These are phyloP conservation scores for Sordaria brevicollis DNA, from an alignment of 495 filamentous ascomycete genomes.

Conservation along the genomic window DNA sequence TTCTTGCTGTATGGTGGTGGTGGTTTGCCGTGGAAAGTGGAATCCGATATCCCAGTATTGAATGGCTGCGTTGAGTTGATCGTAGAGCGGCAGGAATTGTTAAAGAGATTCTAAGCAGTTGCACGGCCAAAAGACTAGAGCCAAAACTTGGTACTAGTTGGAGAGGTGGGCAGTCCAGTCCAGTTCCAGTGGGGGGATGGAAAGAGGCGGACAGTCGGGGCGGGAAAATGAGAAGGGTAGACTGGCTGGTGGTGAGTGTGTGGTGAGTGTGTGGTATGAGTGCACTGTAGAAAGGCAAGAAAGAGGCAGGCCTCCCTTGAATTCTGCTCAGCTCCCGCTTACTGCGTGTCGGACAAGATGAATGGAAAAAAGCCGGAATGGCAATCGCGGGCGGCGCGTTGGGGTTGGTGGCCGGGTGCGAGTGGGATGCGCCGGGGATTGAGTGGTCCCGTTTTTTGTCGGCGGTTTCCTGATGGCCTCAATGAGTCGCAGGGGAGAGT, in stretches of 20 bases:
- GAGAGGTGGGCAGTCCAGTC: not conserved
- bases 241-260: too few species aligned
- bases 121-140: not conserved
- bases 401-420: slow-evolving; percentile 15
- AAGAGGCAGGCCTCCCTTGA: not conserved
- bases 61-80: not conserved
- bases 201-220: slow-evolving; percentile 5
- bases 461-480: slow-evolving; percentile 35
- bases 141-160: not conserved
- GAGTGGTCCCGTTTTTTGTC: slow-evolving; percentile 31
- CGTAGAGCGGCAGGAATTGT: not conserved
- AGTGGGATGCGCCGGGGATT: slow-evolving; percentile 23
- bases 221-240: slow-evolving; percentile 11
- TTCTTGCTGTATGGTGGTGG: not conserved
- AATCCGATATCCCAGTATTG: not conserved
- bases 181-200: slow-evolving; percentile 1
- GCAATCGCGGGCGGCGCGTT: slow-evolving; percentile 14
- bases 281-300: slow-evolving; percentile 20
- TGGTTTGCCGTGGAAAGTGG: not conserved
- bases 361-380: slow-evolving; percentile 6
- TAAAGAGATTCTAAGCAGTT: not conserved
- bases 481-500: slow-evolving; percentile 41
- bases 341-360: not conserved
- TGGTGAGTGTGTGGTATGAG: too few species aligned
- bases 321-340: not conserved